Evolutionary conservation across 805 yeast species (phyloP).

Genomic region (Maudiozyma serrabonitensis): DNA sequence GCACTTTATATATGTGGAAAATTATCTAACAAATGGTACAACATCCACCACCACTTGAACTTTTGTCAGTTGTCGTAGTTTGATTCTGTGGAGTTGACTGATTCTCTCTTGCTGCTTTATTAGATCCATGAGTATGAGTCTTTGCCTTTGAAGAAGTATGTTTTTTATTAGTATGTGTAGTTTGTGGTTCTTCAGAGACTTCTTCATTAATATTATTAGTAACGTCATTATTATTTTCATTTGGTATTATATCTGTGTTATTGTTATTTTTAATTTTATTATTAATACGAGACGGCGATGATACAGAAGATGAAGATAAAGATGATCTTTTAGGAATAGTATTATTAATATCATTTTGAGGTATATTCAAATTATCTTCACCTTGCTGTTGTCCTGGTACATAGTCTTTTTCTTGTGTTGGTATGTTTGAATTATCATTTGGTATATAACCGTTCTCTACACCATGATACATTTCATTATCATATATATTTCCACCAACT

Average conservation of each 20-base stretch:
- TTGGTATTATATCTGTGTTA: not conserved
- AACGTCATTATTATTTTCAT: not conserved
- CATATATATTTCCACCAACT: not conserved
- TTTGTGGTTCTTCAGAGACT: not conserved
- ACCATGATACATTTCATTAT: not conserved
- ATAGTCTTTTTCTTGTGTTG: not conserved
- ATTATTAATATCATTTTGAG: not conserved
- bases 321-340: not conserved
- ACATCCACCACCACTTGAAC: conserved; percentile 26
- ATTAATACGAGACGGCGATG: not conserved
- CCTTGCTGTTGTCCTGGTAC: not conserved
- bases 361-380: not conserved
- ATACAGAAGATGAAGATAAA: not conserved
- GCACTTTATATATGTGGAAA: not conserved
- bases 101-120: conserved; percentile 5
- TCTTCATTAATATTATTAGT: not conserved
- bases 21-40: conserved; percentile 22
- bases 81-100: conserved; percentile 1
- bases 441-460: not conserved
- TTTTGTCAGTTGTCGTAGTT: conserved; percentile 3
- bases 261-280: not conserved
- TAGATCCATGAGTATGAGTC: not conserved
- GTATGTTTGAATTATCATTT: not conserved
- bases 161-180: not conserved
- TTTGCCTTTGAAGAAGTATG: not conserved